These are phyloP conservation scores for Calvatia gigantea DNA, from an alignment of 768 basidiomycete species.

Conservation along the genomic window DNA sequence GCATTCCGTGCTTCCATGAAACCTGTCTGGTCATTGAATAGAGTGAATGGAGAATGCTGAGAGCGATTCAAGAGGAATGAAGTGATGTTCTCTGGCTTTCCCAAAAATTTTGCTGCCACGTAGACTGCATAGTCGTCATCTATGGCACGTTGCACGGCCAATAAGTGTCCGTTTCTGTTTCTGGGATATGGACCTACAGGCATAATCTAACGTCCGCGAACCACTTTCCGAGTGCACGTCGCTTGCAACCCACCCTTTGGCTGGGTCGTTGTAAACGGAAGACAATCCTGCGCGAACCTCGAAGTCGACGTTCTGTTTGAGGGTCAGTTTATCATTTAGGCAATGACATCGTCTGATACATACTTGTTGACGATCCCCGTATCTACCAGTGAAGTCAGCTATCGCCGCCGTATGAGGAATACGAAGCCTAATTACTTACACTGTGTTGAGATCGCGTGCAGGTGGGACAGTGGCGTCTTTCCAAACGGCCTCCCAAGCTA, in stretches of 20 bases:
- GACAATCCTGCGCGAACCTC: conserved; percentile 79
- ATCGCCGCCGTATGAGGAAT: not conserved
- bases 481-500: conserved; percentile 70
- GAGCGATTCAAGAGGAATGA: conserved; percentile 53
- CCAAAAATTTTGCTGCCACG: conserved; percentile 51
- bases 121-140: conserved; percentile 77
- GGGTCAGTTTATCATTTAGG: not conserved
- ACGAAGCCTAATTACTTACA: conserved; percentile 63
- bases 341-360: not conserved
- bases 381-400: not conserved
- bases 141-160: conserved; percentile 21
- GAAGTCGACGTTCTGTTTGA: conserved; percentile 58
- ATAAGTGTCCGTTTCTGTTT: not conserved
- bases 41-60: conserved; percentile 47
- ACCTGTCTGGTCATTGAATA: conserved; percentile 66
- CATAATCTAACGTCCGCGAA: conserved; percentile 75
- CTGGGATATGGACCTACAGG: conserved; percentile 43
- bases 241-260: conserved; percentile 70
- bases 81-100: conserved; percentile 44
- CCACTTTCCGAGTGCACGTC: conserved; percentile 77
- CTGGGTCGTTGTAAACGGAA: conserved; percentile 48
- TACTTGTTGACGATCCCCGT: conserved; percentile 66
- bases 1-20: conserved; percentile 80
- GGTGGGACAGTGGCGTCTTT: conserved; percentile 71
- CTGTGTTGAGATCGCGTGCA: conserved; percentile 44